A percentile compares a stretch with the other conserved stretches of the same genome.
These are phyloP conservation scores for Aspergillus funiculosus DNA, from an alignment of 495 filamentous ascomycete genomes.

Conservation along the genomic window DNA sequence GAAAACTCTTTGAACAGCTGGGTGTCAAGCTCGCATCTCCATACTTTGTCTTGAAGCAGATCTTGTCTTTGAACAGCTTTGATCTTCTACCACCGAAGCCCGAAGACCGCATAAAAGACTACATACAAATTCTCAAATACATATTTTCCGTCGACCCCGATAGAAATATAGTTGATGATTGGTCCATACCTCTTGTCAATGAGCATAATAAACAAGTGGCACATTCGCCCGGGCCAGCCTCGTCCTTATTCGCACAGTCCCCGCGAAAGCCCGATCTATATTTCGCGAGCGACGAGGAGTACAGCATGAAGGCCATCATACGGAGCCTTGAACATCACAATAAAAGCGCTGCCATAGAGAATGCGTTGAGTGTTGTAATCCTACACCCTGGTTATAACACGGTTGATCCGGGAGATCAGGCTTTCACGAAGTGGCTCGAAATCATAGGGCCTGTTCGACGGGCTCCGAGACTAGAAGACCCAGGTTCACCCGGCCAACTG, in stretches of 20 bases:
- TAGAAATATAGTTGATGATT: not conserved
- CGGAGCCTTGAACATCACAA: not conserved
- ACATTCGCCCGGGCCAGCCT: too few relatives aligned
- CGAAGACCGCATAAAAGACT: too few relatives aligned
- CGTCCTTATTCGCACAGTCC: too few relatives aligned
- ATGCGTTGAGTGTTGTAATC: too few relatives aligned
- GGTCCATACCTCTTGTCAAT: not conserved
- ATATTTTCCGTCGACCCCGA: not conserved
- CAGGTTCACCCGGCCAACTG: not conserved
- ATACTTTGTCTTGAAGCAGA: not conserved
- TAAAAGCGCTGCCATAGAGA: too few relatives aligned
- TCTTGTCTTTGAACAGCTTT: not conserved
- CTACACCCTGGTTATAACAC: not conserved
- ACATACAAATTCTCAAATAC: not conserved
- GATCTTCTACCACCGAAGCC: too few relatives aligned
- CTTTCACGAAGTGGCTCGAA: not conserved
- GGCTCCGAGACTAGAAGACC: not conserved
- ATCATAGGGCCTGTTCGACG: not conserved
- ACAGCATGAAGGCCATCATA: not conserved
- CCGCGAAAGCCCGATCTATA: too few relatives aligned
- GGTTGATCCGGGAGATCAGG: too few relatives aligned
- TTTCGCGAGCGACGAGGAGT: not conserved
- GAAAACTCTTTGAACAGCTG: not conserved
- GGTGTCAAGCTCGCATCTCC: constrained; percentile 1
- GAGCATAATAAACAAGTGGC: too few relatives aligned